Base-by-base conservation (phyloP, 805 yeast genomes). In the Barnettozyma californica region DNA sequence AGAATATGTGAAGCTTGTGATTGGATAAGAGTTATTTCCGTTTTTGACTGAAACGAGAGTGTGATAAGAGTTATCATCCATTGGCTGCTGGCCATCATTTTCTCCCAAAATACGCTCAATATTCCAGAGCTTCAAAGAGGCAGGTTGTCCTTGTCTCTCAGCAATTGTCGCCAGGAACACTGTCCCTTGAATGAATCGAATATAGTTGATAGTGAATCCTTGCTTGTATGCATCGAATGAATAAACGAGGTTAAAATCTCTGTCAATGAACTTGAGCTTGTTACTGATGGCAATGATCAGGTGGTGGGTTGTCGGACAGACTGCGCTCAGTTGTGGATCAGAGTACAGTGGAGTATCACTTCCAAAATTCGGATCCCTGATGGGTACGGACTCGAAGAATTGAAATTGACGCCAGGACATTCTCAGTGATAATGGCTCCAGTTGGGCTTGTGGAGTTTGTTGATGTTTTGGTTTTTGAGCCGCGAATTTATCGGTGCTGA, bases 321-420 rank as follows among this genome's bases (percentile, higher is more conserved):
- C 75, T 1, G 89, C 80, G 5, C 86, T 73, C 35, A 90, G 63
- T 11, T 81, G 70, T 1, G 91, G 81, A 60, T 90, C 96, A 1
- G 97, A 87, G 64, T 84, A 91, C 23, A 91, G 69, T 0, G 87
- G 84, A 5, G 74, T 69, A 4, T 71, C 73, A 0, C 84, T 71
- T 7, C 83, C 83, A 48, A 77, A 74, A 50, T 77, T 70, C 5
- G 98, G 98, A 61, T 94, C 99, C 52, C 82, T 69, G 18, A 94
- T 84, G 6, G 97, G 97, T 0, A 82, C 75, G 34, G 79, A 75
- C 46, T 89, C 96, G 64, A 86, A 90, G 65, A 92, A 86, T 52
- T 87, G 88, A 66, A 92, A 87, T 60, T 87, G 96, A 51, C 92
- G 73, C 91, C 91, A 86, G 8, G 70, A 60, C 65, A 60, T 60